phyloP scores from a whole-genome alignment of 2,329 filamentous ascomycete species.

The Verticillium nubilum region DNA sequence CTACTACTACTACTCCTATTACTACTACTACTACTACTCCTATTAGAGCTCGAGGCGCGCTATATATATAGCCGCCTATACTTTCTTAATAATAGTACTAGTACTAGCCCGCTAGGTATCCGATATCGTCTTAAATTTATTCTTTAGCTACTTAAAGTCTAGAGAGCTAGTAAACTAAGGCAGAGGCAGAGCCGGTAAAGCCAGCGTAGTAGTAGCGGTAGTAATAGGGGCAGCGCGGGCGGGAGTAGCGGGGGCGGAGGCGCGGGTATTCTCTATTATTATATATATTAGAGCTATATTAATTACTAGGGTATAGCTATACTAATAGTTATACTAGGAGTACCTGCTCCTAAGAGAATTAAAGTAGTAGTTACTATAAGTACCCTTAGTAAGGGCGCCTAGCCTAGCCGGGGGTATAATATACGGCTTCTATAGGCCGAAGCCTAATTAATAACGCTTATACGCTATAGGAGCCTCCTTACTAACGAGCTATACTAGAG shows the following conservation, averaged over 20 bases:
- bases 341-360: background rate
- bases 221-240: background rate
- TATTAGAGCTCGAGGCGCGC: background rate
- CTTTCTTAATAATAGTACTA: background rate
- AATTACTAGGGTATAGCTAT: background rate
- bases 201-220: background rate
- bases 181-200: background rate
- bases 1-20: background rate
- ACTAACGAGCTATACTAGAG: background rate
- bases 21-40: background rate
- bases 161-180: background rate
- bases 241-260: background rate
- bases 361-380: background rate
- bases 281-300: background rate
- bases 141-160: background rate
- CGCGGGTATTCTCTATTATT: background rate
- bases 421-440: background rate
- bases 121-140: background rate
- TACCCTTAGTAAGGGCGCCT: background rate
- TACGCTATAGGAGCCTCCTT: background rate
- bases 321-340: background rate
- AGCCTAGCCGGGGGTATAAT: background rate
- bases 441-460: background rate
- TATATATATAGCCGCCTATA: background rate
- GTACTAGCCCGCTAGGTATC: background rate